Evolutionary conservation across 2,329 filamentous ascomycete species (phyloP).

Genomic region (Byssochlamys sp.): DNA sequence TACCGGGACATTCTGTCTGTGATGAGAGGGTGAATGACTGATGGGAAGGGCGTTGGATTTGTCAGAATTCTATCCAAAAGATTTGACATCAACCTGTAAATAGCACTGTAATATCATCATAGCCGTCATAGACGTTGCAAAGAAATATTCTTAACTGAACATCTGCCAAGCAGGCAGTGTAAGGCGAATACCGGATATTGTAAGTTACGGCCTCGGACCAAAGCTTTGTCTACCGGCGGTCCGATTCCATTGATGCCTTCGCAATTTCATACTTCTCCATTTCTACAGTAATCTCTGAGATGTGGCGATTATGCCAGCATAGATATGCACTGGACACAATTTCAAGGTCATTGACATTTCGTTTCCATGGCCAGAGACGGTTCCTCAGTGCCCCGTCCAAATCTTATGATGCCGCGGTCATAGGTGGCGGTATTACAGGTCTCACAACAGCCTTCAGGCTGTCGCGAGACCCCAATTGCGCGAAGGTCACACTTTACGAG

Average conservation of each 20-base stretch:
- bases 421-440: conserved; percentile 77
- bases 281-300: conserved; percentile 12
- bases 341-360: conserved; percentile 11
- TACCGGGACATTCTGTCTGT: neutral
- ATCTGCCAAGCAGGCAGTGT: neutral
- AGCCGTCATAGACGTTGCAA: neutral
- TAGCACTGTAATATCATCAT: neutral
- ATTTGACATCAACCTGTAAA: neutral
- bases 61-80: neutral
- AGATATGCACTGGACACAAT: conserved; percentile 13
- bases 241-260: neutral
- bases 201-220: neutral
- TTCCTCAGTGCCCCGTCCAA: conserved; percentile 13
- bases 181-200: neutral
- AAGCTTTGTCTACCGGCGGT: neutral
- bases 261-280: neutral
- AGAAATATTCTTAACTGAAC: neutral
- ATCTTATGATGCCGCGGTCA: conserved; percentile 49
- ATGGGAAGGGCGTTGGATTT: neutral
- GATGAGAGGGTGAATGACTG: neutral
- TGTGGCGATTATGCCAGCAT: conserved; percentile 17
- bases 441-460: conserved; percentile 71
- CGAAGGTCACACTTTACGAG: conserved; percentile 75
- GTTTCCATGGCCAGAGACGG: conserved; percentile 9
- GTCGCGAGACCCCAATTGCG: conserved; percentile 54